A percentile compares a stretch with the other conserved stretches of the same genome.
Conservation (phyloP, 371 early-diverging fungal genomes). For the Zychaea mexicana region DNA sequence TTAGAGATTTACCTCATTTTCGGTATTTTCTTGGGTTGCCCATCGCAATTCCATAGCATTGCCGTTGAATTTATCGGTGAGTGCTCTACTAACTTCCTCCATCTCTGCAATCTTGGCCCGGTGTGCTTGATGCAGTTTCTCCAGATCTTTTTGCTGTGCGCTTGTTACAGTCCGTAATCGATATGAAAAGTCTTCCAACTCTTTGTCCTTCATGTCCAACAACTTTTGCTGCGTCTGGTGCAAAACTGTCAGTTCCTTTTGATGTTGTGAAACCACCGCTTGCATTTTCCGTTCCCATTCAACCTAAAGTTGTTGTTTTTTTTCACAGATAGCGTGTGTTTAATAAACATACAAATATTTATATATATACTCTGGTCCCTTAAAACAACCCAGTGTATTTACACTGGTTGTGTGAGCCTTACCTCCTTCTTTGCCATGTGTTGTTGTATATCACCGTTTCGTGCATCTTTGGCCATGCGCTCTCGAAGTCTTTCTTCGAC, state of each 20-base stretch:
- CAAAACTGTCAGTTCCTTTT: slow-evolving; percentile 44
- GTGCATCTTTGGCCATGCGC: slow-evolving; percentile 16
- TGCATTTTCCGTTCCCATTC: slow-evolving; percentile 24
- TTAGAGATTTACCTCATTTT: slow-evolving; percentile 45
- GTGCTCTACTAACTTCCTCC: slow-evolving; percentile 29
- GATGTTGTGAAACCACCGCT: slow-evolving; percentile 40
- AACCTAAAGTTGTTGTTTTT: background rate
- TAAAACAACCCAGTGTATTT: too few species aligned
- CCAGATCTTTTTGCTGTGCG: slow-evolving; percentile 43
- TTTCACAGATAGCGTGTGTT: too few species aligned
- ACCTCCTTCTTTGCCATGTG: slow-evolving; percentile 9
- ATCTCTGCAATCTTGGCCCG: slow-evolving; percentile 31
- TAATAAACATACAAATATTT: slow-evolving; percentile 5
- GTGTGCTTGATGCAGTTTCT: slow-evolving; percentile 40
- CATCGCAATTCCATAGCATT: slow-evolving; percentile 43
- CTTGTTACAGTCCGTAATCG: slow-evolving; percentile 39
- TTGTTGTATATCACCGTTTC: slow-evolving; percentile 7
- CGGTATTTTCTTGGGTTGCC: slow-evolving; percentile 44
- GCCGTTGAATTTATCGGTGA: slow-evolving; percentile 36
- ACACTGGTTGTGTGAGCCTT: background rate
- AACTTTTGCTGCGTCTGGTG: slow-evolving; percentile 47
- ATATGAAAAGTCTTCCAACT: slow-evolving; percentile 43
- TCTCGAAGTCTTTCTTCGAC: slow-evolving; percentile 35
- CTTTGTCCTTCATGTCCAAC: slow-evolving; percentile 48
- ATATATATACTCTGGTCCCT: too few species aligned